A percentile compares a stretch with the other conserved stretches of the same genome.
These are phyloP conservation scores for Xylaria digitata DNA, from an alignment of 2,329 filamentous ascomycete genomes.

Conservation along the genomic window DNA sequence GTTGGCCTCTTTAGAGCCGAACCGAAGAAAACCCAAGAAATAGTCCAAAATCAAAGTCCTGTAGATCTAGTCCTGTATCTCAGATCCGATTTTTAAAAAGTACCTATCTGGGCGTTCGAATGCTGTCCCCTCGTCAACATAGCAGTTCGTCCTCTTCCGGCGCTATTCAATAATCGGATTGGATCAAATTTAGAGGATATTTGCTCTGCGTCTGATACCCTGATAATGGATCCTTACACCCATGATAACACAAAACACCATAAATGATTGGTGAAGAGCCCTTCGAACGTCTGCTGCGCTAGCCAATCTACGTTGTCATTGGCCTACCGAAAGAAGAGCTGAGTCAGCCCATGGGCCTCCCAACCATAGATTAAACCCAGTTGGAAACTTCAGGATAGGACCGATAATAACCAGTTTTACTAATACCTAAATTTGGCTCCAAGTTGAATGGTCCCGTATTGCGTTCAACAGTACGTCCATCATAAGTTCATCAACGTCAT, in stretches of 20 bases:
- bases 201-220: not conserved
- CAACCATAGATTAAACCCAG: not conserved
- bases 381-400: not conserved
- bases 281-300: not conserved
- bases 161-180: too few relatives aligned
- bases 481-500: too few relatives aligned
- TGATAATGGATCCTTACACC: not conserved
- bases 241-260: not conserved
- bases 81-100: not conserved
- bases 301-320: not conserved
- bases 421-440: conserved; percentile 8
- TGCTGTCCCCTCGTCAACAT: too few relatives aligned
- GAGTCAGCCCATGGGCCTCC: conserved; percentile 18
- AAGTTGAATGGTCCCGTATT: not conserved
- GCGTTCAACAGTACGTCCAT: too few relatives aligned
- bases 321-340: conserved; percentile 4
- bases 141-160: too few relatives aligned
- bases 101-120: not conserved
- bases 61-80: not conserved
- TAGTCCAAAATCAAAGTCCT: not conserved
- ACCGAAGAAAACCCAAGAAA: not conserved
- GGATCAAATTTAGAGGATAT: not conserved
- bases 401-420: conserved; percentile 4
- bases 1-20: not conserved
- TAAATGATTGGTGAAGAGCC: conserved; percentile 1